A percentile compares a stretch with the other conserved stretches of the same genome.
phyloP scores from a whole-genome alignment of 306 rosid genomes.

The Senna siamea region DNA sequence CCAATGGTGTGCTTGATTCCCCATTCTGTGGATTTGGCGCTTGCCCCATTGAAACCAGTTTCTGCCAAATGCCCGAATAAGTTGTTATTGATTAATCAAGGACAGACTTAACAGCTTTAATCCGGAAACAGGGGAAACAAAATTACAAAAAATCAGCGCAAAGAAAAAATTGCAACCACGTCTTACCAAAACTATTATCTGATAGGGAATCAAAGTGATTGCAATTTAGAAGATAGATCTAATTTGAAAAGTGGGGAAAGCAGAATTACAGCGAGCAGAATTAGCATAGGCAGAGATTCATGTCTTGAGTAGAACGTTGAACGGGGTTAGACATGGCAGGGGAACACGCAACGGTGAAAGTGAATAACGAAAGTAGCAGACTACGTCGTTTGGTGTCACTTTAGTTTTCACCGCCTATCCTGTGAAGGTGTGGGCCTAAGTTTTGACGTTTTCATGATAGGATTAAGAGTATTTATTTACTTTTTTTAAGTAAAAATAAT shows the following conservation, averaged over 20 bases:
- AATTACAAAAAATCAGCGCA: background rate
- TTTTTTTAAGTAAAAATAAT: no score
- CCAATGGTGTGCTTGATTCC: constrained; percentile 51
- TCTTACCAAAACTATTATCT: background rate
- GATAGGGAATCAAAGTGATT: constrained; percentile 27
- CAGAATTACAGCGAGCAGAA: background rate
- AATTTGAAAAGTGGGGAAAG: constrained; percentile 12
- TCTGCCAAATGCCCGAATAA: constrained; percentile 44
- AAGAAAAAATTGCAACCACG: background rate
- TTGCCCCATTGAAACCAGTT: constrained; percentile 46
- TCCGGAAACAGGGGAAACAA: background rate
- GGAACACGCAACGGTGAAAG: background rate
- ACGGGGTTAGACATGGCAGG: background rate
- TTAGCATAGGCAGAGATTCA: constrained; percentile 9
- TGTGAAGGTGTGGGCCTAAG: no score
- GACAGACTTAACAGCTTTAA: background rate
- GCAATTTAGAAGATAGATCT: background rate
- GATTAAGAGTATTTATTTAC: no score
- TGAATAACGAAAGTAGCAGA: background rate
- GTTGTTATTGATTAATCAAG: constrained; percentile 16
- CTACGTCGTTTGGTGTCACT: no score
- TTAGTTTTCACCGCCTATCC: no score
- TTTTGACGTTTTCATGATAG: no score
- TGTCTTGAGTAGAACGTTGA: background rate
- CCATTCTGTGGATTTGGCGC: constrained; percentile 17